Conservation (phyloP, 2,329 filamentous ascomycete species). For the Monosporascus sp. region DNA sequence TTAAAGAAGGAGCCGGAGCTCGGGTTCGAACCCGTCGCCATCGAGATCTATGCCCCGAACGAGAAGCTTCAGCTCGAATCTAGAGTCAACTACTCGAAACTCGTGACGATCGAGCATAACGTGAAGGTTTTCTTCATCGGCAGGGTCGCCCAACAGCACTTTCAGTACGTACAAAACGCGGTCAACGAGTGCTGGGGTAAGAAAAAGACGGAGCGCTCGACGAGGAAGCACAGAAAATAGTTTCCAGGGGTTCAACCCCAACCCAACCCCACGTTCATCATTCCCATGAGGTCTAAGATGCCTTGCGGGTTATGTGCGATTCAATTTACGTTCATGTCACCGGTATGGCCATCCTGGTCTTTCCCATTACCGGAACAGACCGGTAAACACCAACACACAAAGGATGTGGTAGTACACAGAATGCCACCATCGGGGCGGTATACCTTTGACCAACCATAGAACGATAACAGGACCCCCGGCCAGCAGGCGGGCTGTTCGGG, state of each 20-base stretch:
- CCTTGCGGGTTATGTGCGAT: not conserved
- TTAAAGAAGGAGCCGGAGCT: slow-evolving; percentile 40
- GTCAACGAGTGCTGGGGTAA: slow-evolving; percentile 45
- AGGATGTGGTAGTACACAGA: not conserved
- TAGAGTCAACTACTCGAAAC: slow-evolving; percentile 53
- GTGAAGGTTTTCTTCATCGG: slow-evolving; percentile 53
- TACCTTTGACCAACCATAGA: not conserved
- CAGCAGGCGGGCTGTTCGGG: too few species aligned
- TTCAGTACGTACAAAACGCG: slow-evolving; percentile 36
- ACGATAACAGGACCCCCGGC: too few species aligned
- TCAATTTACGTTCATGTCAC: not conserved
- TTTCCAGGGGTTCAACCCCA: not conserved
- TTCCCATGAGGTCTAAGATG: not conserved
- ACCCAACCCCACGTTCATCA: not conserved
- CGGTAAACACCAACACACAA: not conserved
- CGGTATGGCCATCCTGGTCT: not conserved
- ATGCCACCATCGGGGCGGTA: not conserved
- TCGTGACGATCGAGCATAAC: slow-evolving; percentile 53
- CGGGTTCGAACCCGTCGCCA: slow-evolving; percentile 42
- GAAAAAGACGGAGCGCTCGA: slow-evolving; percentile 31
- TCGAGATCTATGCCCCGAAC: slow-evolving; percentile 35
- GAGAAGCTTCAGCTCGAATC: slow-evolving; percentile 46
- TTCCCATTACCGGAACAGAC: not conserved
- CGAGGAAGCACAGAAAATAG: slow-evolving; percentile 19
- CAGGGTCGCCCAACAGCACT: slow-evolving; percentile 34